Conservation (phyloP, 176 grass and related monocot species). For the Elymus sibiricus region DNA sequence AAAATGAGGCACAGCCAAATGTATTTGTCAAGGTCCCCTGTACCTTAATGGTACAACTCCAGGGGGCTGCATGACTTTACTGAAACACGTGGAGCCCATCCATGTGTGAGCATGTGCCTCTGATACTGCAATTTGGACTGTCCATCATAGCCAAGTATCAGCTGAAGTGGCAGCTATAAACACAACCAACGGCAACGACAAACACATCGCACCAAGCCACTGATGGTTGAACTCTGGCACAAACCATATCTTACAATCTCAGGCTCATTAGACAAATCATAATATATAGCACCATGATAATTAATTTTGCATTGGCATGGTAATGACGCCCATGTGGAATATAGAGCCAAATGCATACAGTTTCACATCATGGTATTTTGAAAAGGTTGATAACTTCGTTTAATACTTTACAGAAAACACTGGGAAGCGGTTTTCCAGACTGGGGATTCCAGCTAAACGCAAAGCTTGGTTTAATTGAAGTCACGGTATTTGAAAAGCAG, state of each 20-base stretch:
- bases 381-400: neutral
- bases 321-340: neutral
- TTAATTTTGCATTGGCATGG: neutral
- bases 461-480: neutral
- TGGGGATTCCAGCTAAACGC: neutral
- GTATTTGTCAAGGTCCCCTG: slow-evolving; percentile 18
- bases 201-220: neutral
- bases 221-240: neutral
- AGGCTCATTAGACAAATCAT: slow-evolving; percentile 7
- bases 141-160: slow-evolving; percentile 16
- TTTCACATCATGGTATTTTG: neutral
- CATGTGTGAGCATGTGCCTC: slow-evolving; percentile 59
- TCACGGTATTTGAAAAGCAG: neutral
- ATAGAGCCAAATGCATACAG: neutral
- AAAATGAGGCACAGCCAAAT: slow-evolving; percentile 30
- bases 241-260: neutral
- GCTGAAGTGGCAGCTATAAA: slow-evolving; percentile 26
- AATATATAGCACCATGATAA: neutral
- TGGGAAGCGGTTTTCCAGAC: neutral
- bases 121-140: slow-evolving; percentile 24
- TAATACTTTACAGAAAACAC: neutral
- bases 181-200: slow-evolving; percentile 15
- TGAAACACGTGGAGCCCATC: slow-evolving; percentile 57
- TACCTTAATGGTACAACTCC: slow-evolving; percentile 38
- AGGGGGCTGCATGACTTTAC: slow-evolving; percentile 41